Conservation (phyloP, 345 rosid genomes). For the Erucastrum elatum region DNA sequence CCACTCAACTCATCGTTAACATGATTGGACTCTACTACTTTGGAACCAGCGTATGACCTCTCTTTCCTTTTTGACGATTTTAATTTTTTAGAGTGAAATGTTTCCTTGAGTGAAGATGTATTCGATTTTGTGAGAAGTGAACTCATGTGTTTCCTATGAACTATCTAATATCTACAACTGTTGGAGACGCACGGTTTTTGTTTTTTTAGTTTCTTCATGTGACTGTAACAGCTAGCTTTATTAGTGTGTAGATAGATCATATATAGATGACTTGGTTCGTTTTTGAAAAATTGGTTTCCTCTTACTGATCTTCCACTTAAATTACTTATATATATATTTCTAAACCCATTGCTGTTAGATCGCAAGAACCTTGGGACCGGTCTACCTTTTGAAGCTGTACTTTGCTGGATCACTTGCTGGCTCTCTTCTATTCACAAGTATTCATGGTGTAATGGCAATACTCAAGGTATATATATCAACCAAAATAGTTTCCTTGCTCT, state of each 20-base stretch:
- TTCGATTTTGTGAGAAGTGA: neutral
- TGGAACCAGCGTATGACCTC: conserved; percentile 56
- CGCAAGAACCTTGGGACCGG: conserved; percentile 60
- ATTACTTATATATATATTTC: too few relatives aligned
- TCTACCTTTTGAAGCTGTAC: conserved; percentile 62
- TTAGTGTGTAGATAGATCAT: too few relatives aligned
- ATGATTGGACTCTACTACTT: conserved; percentile 88
- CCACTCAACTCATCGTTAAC: conserved; percentile 52
- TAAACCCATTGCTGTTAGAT: conserved; percentile 46
- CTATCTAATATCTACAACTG: neutral
- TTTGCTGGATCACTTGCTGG: conserved; percentile 73
- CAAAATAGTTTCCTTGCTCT: neutral
- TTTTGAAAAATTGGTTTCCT: neutral
- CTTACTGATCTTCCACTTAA: neutral
- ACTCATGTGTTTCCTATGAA: neutral
- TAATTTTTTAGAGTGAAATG: neutral
- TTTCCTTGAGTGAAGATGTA: neutral
- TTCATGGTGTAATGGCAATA: conserved; percentile 49
- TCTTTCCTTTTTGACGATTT: conserved; percentile 16
- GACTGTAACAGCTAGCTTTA: too few relatives aligned
- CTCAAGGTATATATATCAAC: conserved; percentile 27
- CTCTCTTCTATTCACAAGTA: conserved; percentile 54
- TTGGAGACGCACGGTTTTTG: neutral
- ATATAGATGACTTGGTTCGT: neutral
- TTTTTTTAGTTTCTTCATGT: too few relatives aligned